phyloP scores from a whole-genome alignment of 176 grass and related monocot species.

The Cocos nucifera region DNA sequence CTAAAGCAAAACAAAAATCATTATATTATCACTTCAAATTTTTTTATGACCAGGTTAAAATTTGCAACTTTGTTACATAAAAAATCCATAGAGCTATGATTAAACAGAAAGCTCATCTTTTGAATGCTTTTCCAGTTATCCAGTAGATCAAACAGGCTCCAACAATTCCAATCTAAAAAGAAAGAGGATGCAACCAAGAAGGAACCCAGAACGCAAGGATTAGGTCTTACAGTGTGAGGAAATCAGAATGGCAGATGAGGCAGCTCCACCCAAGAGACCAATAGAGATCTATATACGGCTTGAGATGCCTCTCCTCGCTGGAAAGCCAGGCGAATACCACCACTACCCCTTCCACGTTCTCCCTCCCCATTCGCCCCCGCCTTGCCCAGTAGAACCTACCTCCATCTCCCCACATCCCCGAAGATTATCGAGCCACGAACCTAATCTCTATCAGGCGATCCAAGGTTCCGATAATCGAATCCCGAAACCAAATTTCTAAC shows the following conservation, averaged over 20 bases:
- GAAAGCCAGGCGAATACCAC: slow-evolving; percentile 80
- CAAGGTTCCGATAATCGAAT: too few relatives aligned
- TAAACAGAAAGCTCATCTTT: too few relatives aligned
- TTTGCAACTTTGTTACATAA: too few relatives aligned
- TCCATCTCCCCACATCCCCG: slow-evolving; percentile 65
- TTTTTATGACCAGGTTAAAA: too few relatives aligned
- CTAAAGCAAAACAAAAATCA: too few relatives aligned
- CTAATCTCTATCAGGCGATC: too few relatives aligned
- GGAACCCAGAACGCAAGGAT: background rate
- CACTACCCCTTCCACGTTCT: slow-evolving; percentile 48
- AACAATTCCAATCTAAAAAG: background rate
- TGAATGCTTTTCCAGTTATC: too few relatives aligned
- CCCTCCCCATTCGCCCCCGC: slow-evolving; percentile 8
- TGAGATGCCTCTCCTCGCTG: slow-evolving; percentile 77
- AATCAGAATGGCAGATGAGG: slow-evolving; percentile 82
- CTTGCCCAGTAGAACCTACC: slow-evolving; percentile 67
- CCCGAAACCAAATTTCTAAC: slow-evolving; percentile 4
- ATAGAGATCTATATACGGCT: slow-evolving; percentile 74
- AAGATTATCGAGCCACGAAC: too few relatives aligned
- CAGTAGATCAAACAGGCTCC: background rate
- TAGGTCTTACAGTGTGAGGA: slow-evolving; percentile 61
- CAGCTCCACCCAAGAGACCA: slow-evolving; percentile 76
- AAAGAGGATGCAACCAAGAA: background rate
- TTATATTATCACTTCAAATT: too few relatives aligned
- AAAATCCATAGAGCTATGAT: too few relatives aligned